Conservation (phyloP, 108 stramenopile species). For the Cyclotella choctawhatcheeana region DNA sequence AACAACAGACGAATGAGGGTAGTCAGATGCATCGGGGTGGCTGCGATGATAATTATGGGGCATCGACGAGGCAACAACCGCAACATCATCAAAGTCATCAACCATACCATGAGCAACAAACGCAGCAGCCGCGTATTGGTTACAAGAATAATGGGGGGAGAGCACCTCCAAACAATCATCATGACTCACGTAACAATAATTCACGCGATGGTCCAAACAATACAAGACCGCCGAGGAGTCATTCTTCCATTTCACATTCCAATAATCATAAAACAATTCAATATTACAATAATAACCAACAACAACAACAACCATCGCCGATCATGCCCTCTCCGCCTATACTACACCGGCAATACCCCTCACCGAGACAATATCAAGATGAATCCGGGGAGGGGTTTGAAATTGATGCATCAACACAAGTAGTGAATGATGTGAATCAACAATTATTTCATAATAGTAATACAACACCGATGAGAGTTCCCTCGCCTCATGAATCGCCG, state of each 20-base stretch:
- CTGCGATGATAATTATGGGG: neutral
- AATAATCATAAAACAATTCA: neutral
- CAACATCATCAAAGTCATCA: neutral
- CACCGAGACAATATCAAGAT: neutral
- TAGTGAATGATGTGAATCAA: no score
- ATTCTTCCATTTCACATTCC: neutral
- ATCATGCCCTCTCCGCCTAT: constrained; percentile 12
- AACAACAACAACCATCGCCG: constrained; percentile 5
- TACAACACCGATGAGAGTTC: neutral
- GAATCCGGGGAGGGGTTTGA: neutral
- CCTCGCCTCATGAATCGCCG: constrained; percentile 30
- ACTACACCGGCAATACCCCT: constrained; percentile 5
- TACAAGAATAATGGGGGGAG: no score
- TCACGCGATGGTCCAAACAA: no score
- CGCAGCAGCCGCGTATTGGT: no score
- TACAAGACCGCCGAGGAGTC: constrained; percentile 1
- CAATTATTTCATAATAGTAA: neutral
- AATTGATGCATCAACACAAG: no score
- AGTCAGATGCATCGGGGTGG: neutral
- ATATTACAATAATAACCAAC: neutral
- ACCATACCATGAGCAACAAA: neutral
- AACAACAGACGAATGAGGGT: constrained; percentile 6
- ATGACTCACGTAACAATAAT: no score
- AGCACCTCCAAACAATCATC: no score
- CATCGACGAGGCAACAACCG: neutral